Evolutionary conservation across 441 rosid species (phyloP).

Genomic region (Biscutella laevigata): DNA sequence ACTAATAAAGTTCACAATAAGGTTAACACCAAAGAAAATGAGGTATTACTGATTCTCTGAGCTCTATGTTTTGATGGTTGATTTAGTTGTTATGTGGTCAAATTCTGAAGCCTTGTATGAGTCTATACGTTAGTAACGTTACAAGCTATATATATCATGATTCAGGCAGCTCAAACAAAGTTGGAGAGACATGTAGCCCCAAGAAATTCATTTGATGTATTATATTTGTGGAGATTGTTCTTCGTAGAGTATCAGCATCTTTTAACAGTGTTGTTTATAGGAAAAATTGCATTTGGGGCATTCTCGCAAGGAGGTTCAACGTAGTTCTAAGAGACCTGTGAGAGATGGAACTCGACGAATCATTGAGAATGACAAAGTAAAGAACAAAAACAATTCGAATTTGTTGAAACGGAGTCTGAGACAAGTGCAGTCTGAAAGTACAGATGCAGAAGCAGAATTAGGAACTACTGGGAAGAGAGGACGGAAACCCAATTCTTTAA

Average conservation of each 20-base stretch:
- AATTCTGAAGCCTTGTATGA: neutral
- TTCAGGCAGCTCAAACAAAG: slow-evolving; percentile 6
- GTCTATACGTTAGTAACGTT: neutral
- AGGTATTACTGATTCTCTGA: slow-evolving; percentile 33
- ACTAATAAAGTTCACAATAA: slow-evolving; percentile 19
- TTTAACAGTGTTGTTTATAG: slow-evolving; percentile 6
- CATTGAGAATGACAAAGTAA: neutral
- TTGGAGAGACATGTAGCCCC: neutral
- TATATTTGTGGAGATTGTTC: neutral
- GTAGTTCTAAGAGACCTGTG: slow-evolving; percentile 24
- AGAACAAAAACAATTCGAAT: slow-evolving; percentile 11
- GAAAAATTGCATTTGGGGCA: slow-evolving; percentile 15
- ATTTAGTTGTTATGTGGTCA: neutral
- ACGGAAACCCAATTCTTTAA: slow-evolving; percentile 59
- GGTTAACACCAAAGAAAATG: slow-evolving; percentile 28
- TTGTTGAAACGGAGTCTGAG: slow-evolving; percentile 24
- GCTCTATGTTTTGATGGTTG: neutral
- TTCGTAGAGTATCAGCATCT: slow-evolving; percentile 5
- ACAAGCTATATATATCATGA: slow-evolving; percentile 4
- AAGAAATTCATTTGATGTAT: neutral
- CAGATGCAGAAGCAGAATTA: slow-evolving; percentile 25
- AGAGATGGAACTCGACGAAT: slow-evolving; percentile 14
- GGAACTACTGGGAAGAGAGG: slow-evolving; percentile 43
- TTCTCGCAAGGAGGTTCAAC: slow-evolving; percentile 20
- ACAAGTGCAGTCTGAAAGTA: slow-evolving; percentile 22